Conservation (phyloP, 352 stramenopile genomes). For the Globisporangium polare region DNA sequence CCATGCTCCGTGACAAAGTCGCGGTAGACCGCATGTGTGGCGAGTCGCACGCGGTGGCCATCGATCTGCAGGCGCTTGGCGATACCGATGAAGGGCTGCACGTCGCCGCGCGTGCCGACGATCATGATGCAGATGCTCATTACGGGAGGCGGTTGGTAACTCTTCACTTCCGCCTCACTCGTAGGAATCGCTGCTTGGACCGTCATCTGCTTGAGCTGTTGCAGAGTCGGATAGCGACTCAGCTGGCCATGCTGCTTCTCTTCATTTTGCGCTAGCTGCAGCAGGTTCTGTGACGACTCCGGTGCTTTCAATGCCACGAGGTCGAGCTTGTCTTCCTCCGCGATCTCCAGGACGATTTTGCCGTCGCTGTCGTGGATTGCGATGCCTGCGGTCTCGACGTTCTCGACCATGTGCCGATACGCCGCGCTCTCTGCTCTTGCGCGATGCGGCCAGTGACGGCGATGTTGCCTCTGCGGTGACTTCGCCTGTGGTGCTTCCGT, state of each 20-base stretch:
- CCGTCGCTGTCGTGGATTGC: conserved; percentile 12
- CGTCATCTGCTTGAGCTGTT: not conserved
- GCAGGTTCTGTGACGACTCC: conserved; percentile 4
- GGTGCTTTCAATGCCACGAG: conserved; percentile 5
- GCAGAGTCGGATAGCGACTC: not conserved
- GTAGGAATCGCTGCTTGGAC: not conserved
- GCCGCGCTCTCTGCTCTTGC: not conserved
- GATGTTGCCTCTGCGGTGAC: not conserved
- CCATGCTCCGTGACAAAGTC: conserved; percentile 77
- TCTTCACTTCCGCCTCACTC: not conserved
- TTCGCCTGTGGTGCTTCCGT: not conserved
- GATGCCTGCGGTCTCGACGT: conserved; percentile 11
- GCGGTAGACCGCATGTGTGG: conserved; percentile 87
- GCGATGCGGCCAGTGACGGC: not conserved
- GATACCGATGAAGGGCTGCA: conserved; percentile 85
- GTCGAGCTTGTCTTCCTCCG: conserved; percentile 14
- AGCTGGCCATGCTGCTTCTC: not conserved
- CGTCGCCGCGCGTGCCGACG: conserved; percentile 85
- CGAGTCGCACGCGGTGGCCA: conserved; percentile 89
- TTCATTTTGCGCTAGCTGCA: conserved; percentile 4
- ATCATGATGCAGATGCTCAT: conserved; percentile 90
- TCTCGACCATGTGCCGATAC: conserved; percentile 5
- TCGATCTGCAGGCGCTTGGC: conserved; percentile 77
- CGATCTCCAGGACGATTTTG: conserved; percentile 11
- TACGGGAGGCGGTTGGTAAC: conserved; percentile 13